These are phyloP conservation scores for Phaeosphaeriaceae sp. DNA, from an alignment of 2,329 filamentous ascomycete genomes.

Conservation along the genomic window DNA sequence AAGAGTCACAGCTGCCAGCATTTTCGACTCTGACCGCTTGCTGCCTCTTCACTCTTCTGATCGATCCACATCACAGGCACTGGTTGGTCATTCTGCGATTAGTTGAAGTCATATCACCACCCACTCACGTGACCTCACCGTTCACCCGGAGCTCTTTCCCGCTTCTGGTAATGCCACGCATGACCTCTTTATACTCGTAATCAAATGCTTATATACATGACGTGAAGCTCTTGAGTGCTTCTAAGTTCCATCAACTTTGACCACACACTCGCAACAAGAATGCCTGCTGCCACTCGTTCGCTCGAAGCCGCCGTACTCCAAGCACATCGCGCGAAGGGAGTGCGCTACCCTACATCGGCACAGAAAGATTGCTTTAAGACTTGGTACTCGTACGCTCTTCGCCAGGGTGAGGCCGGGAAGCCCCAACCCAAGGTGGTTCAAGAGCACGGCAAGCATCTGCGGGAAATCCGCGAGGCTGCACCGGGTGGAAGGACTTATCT, in stretches of 20 bases:
- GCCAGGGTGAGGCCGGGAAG: slow-evolving; percentile 30
- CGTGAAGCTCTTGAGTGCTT: neutral
- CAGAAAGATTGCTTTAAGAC: slow-evolving; percentile 47
- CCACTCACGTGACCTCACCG: slow-evolving; percentile 1
- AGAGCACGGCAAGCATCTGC: slow-evolving; percentile 34
- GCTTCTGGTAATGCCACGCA: neutral
- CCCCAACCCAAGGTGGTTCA: slow-evolving; percentile 20
- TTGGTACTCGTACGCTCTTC: slow-evolving; percentile 45
- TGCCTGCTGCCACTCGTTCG: slow-evolving; percentile 37
- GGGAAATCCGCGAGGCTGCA: slow-evolving; percentile 28
- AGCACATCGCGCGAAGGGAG: slow-evolving; percentile 45
- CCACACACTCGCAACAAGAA: slow-evolving; percentile 8
- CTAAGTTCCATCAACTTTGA: neutral
- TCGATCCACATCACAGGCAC: neutral
- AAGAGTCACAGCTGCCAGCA: neutral
- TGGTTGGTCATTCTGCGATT: neutral
- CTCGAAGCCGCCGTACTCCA: slow-evolving; percentile 42
- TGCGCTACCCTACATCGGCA: slow-evolving; percentile 37
- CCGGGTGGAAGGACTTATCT: slow-evolving; percentile 42
- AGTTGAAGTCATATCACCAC: neutral
- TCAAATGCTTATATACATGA: neutral
- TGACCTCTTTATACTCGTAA: neutral
- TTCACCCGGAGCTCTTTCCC: slow-evolving; percentile 5
- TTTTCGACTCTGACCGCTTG: neutral
- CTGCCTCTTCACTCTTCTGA: neutral